phyloP scores from a whole-genome alignment of 768 basidiomycete genomes.

The Phylloporus scabripes region DNA sequence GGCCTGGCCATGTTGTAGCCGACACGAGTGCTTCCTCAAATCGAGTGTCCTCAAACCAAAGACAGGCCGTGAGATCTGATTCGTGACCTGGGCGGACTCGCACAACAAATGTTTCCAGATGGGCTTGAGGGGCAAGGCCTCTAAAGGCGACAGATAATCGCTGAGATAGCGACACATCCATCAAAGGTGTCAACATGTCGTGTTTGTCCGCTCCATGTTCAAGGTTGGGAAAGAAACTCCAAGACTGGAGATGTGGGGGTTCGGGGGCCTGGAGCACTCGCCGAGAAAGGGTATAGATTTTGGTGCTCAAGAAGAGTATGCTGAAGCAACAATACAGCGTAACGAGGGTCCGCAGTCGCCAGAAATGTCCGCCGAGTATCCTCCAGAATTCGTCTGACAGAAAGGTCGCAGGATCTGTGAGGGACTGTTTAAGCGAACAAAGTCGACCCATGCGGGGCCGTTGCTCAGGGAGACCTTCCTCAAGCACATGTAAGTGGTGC shows the following conservation, averaged over 20 bases:
- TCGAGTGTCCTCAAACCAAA: slow-evolving; percentile 40
- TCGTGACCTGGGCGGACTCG: slow-evolving; percentile 9
- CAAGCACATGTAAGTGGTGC: slow-evolving; percentile 12
- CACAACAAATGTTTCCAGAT: slow-evolving; percentile 36
- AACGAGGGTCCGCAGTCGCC: slow-evolving; percentile 30
- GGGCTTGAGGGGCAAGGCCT: slow-evolving; percentile 20
- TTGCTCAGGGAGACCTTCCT: slow-evolving; percentile 15
- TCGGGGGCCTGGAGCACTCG: slow-evolving; percentile 1
- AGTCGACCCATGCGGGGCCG: slow-evolving; percentile 14
- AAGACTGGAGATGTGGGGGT: not conserved
- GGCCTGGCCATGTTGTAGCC: slow-evolving; percentile 42
- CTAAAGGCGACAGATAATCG: slow-evolving; percentile 35
- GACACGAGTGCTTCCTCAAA: slow-evolving; percentile 34
- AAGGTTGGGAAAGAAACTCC: not conserved
- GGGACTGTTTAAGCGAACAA: slow-evolving; percentile 26
- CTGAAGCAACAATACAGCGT: slow-evolving; percentile 40
- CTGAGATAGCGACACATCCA: slow-evolving; percentile 28
- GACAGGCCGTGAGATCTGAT: slow-evolving; percentile 40
- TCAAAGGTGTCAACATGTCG: slow-evolving; percentile 17
- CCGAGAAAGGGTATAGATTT: slow-evolving; percentile 15
- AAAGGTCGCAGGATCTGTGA: slow-evolving; percentile 20
- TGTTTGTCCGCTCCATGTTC: not conserved
- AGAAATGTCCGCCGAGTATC: slow-evolving; percentile 19
- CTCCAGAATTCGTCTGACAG: slow-evolving; percentile 24
- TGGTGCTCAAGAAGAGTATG: slow-evolving; percentile 34